Percentiles rank a stretch among this genome's conserved stretches.
Conservation (phyloP, 1,284 basidiomycete species). For the Trametes pubescens region DNA sequence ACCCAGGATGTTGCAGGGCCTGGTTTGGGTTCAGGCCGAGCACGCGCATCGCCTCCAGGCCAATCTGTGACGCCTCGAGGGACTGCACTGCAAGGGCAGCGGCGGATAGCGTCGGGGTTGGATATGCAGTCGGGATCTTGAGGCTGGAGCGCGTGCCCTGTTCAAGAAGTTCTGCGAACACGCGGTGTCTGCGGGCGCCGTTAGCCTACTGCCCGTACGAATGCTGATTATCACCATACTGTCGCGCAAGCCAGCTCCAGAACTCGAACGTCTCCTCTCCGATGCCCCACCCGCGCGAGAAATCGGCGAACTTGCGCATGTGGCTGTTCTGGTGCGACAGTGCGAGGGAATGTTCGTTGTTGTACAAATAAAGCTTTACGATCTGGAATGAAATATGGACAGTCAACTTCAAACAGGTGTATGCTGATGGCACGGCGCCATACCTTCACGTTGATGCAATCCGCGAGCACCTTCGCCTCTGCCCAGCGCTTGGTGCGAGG, state of each 20-base stretch:
- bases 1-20: constrained; percentile 87
- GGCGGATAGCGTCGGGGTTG: constrained; percentile 39
- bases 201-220: not conserved
- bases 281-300: constrained; percentile 94
- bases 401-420: not conserved
- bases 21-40: constrained; percentile 74
- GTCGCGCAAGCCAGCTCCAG: constrained; percentile 95
- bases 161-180: constrained; percentile 89
- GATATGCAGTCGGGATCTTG: constrained; percentile 63
- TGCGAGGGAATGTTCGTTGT: constrained; percentile 81
- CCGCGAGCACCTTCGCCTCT: constrained; percentile 95
- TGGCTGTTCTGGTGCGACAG: constrained; percentile 86
- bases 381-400: constrained; percentile 57
- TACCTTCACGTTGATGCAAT: constrained; percentile 90
- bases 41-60: constrained; percentile 59
- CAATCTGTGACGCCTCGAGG: constrained; percentile 48
- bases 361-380: constrained; percentile 89
- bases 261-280: constrained; percentile 97
- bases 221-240: constrained; percentile 64
- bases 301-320: constrained; percentile 85
- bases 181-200: constrained; percentile 69
- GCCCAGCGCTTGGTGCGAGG: constrained; percentile 98
- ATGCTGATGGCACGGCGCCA: constrained; percentile 18
- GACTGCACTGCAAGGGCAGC: constrained; percentile 41
- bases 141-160: constrained; percentile 78